phyloP scores from a whole-genome alignment of 768 basidiomycete species.

The Erythrobasidium yunnanense region DNA sequence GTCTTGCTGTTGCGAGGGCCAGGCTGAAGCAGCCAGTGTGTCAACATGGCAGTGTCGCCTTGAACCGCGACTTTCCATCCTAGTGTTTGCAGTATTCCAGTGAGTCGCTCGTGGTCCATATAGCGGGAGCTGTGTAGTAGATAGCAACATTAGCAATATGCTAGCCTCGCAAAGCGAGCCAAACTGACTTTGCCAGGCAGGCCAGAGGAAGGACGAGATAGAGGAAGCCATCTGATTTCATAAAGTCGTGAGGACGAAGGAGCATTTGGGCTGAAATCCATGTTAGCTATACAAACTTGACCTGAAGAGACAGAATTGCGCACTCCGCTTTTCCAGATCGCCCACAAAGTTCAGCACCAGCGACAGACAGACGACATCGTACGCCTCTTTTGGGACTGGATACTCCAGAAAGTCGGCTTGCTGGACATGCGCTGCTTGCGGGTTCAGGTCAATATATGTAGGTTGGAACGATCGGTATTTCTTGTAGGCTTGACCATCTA shows the following conservation, averaged over 20 bases:
- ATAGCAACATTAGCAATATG: neutral
- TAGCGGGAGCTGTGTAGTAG: slow-evolving; percentile 29
- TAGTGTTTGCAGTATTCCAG: slow-evolving; percentile 25
- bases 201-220: slow-evolving; percentile 38
- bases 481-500: slow-evolving; percentile 19
- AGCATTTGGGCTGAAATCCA: slow-evolving; percentile 33
- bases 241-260: slow-evolving; percentile 31
- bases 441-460: slow-evolving; percentile 37
- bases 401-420: slow-evolving; percentile 37
- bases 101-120: slow-evolving; percentile 28
- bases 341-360: slow-evolving; percentile 37
- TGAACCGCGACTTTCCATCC: slow-evolving; percentile 31
- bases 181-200: slow-evolving; percentile 32
- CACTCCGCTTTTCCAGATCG: slow-evolving; percentile 30
- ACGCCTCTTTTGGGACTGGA: slow-evolving; percentile 24
- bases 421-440: slow-evolving; percentile 32
- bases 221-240: slow-evolving; percentile 32
- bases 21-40: slow-evolving; percentile 31
- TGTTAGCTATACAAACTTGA: neutral
- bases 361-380: slow-evolving; percentile 33
- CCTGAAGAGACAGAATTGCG: neutral
- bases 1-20: slow-evolving; percentile 24
- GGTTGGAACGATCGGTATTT: slow-evolving; percentile 31
- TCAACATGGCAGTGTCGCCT: slow-evolving; percentile 32
- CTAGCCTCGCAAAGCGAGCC: too few relatives aligned